These are phyloP conservation scores for Oleoguttula mirabilis DNA, from an alignment of 495 filamentous ascomycete species.

Conservation along the genomic window DNA sequence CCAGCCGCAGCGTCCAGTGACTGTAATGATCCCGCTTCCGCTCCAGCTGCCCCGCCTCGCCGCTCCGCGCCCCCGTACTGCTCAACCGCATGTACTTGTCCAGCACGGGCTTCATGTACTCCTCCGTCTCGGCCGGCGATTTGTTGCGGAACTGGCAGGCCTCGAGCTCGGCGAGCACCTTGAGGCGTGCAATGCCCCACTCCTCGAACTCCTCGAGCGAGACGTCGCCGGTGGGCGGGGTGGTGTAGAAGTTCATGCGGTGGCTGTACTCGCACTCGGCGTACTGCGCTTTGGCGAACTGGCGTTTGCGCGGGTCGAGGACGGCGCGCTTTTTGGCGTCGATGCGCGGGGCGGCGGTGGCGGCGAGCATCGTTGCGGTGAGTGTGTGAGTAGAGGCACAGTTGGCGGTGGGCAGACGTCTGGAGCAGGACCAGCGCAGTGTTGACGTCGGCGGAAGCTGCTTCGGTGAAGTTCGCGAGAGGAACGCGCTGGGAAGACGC, in stretches of 20 bases:
- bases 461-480: too few relatives aligned
- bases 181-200: constrained; percentile 93
- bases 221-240: constrained; percentile 84
- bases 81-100: constrained; percentile 77
- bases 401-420: too few relatives aligned
- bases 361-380: constrained; percentile 11
- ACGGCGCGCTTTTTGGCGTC: constrained; percentile 66
- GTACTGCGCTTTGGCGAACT: constrained; percentile 64
- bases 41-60: constrained; percentile 49
- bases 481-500: too few relatives aligned
- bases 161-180: constrained; percentile 90
- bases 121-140: constrained; percentile 58
- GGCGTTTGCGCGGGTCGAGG: constrained; percentile 69
- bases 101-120: constrained; percentile 67
- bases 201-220: constrained; percentile 96
- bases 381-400: too few relatives aligned
- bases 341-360: constrained; percentile 38
- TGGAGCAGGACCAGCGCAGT: too few relatives aligned
- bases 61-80: constrained; percentile 54
- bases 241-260: constrained; percentile 82
- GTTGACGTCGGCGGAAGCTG: too few relatives aligned
- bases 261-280: constrained; percentile 66
- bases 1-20: constrained; percentile 91
- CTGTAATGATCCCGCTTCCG: constrained; percentile 95
- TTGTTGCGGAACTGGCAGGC: constrained; percentile 92